These are phyloP conservation scores for Mallotus japonicus DNA, from an alignment of 441 rosid species.

Conservation along the genomic window DNA sequence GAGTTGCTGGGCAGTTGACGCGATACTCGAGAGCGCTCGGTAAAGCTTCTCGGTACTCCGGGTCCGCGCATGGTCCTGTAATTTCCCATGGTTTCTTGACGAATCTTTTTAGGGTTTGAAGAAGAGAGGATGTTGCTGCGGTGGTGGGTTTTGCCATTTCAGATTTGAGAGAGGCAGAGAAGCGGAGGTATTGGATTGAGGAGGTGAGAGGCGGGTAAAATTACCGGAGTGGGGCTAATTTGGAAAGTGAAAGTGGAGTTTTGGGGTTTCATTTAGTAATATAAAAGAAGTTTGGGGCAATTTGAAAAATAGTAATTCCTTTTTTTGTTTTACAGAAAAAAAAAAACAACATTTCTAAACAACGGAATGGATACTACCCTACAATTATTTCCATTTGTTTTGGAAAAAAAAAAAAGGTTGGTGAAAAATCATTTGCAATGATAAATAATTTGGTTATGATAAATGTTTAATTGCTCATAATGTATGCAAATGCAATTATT, in stretches of 20 bases:
- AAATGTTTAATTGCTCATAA: too few species aligned
- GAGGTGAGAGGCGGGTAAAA: not conserved
- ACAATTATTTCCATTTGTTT: too few species aligned
- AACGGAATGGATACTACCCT: too few species aligned
- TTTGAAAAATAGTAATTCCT: not conserved
- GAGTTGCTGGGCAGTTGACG: slow-evolving; percentile 66
- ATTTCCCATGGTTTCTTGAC: slow-evolving; percentile 92
- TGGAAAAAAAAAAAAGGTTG: too few species aligned
- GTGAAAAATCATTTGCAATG: too few species aligned
- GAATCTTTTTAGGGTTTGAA: slow-evolving; percentile 62
- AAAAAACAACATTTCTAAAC: too few species aligned
- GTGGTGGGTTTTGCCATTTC: slow-evolving; percentile 58
- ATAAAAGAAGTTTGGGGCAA: not conserved
- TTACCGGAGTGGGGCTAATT: not conserved
- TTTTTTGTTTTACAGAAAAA: too few species aligned
- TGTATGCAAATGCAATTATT: not conserved
- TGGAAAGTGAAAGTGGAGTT: not conserved
- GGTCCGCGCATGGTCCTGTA: slow-evolving; percentile 84
- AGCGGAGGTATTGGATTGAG: not conserved
- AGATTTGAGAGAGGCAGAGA: too few species aligned
- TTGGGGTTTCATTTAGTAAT: not conserved
- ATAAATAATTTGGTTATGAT: too few species aligned
- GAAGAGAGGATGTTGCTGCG: slow-evolving; percentile 42
- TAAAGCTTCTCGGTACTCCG: slow-evolving; percentile 58
- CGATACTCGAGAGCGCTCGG: slow-evolving; percentile 72